These are phyloP conservation scores for Viridothelium virens DNA, from an alignment of 495 filamentous ascomycete genomes.

Conservation along the genomic window DNA sequence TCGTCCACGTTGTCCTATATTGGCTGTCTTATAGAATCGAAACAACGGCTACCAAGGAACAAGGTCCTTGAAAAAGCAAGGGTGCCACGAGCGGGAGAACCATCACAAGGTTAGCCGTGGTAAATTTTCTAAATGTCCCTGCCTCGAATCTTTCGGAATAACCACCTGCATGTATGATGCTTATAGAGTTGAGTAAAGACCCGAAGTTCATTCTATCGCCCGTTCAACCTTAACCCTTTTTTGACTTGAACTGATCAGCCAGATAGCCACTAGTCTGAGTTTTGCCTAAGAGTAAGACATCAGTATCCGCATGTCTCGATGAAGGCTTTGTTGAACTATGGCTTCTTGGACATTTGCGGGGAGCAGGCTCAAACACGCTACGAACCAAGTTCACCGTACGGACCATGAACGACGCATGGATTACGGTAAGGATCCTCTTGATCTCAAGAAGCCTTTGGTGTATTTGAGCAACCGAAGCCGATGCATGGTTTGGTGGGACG, in stretches of 20 bases:
- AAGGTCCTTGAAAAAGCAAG: neutral
- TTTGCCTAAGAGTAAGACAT: too few relatives aligned
- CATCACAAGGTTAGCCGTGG: neutral
- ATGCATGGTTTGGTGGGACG: neutral
- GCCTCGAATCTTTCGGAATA: neutral
- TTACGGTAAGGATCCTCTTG: neutral
- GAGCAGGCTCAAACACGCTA: neutral
- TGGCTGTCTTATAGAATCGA: neutral
- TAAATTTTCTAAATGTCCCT: neutral
- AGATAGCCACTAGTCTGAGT: too few relatives aligned
- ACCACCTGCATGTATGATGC: neutral
- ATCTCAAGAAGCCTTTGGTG: neutral
- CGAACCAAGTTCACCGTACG: neutral
- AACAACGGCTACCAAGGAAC: neutral
- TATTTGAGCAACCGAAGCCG: neutral
- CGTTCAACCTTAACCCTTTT: too few relatives aligned
- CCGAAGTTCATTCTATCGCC: too few relatives aligned
- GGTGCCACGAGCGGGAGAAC: neutral
- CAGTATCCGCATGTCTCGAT: too few relatives aligned
- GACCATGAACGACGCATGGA: neutral
- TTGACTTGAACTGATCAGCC: too few relatives aligned
- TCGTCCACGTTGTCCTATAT: neutral
- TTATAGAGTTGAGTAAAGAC: too few relatives aligned
- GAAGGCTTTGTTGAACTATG: too few relatives aligned
- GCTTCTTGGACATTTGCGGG: too few relatives aligned